Percentiles rank a stretch among this genome's conserved stretches.
These are phyloP conservation scores for Boletus rubropictus DNA, from an alignment of 768 basidiomycete genomes.

Conservation along the genomic window DNA sequence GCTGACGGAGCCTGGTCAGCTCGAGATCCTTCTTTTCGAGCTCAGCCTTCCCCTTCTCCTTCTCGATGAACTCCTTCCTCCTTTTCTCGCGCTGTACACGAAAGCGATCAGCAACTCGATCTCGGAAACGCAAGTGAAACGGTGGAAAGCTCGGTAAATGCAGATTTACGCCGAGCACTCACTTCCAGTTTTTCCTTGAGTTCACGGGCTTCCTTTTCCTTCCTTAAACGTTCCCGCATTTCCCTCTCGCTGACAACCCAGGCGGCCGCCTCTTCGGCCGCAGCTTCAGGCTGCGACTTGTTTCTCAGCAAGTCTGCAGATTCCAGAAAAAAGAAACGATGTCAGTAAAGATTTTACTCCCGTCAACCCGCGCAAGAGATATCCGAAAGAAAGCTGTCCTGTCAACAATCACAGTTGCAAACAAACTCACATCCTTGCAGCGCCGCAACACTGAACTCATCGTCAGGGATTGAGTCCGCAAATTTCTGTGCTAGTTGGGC, in stretches of 20 bases:
- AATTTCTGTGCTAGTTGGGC: constrained; percentile 70
- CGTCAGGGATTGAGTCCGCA: constrained; percentile 76
- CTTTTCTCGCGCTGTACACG: constrained; percentile 38
- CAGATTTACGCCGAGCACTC: constrained; percentile 28
- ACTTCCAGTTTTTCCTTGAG: constrained; percentile 63
- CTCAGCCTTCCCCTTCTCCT: constrained; percentile 56
- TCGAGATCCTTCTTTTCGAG: constrained; percentile 62
- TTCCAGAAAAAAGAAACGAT: background rate
- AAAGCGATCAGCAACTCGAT: constrained; percentile 6
- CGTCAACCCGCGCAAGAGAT: constrained; percentile 17
- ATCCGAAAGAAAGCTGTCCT: background rate
- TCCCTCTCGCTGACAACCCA: constrained; percentile 77
- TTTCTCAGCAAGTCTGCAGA: constrained; percentile 69
- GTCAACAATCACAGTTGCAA: constrained; percentile 13
- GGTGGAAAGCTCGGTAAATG: constrained; percentile 16
- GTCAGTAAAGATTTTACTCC: constrained; percentile 25
- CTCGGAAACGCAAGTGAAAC: constrained; percentile 2
- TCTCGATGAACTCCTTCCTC: constrained; percentile 38
- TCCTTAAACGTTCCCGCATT: constrained; percentile 65
- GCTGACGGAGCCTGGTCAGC: constrained; percentile 46
- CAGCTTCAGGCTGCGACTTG: constrained; percentile 75
- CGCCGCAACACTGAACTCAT: constrained; percentile 84
- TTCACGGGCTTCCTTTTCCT: constrained; percentile 70
- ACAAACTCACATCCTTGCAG: constrained; percentile 78
- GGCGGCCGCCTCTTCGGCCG: constrained; percentile 55